These are phyloP conservation scores for Aspergillus transmontanensis DNA, from an alignment of 2,329 filamentous ascomycete genomes.

Conservation along the genomic window DNA sequence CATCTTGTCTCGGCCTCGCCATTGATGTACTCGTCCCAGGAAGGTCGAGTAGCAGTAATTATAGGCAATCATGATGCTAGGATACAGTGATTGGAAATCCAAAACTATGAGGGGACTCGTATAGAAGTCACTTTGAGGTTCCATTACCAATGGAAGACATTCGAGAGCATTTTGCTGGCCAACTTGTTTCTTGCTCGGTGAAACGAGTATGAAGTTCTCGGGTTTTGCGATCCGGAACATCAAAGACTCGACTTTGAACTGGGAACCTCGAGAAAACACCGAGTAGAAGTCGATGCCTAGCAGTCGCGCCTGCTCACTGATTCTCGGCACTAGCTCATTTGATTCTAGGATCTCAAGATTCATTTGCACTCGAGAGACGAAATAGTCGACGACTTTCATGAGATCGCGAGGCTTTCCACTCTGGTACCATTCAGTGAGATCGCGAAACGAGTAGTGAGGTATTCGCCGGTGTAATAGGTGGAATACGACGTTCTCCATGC, in stretches of 20 bases:
- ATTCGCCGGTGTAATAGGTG: conserved; percentile 85
- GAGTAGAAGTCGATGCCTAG: conserved; percentile 96
- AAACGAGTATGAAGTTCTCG: conserved; percentile 88
- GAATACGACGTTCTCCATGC: conserved; percentile 93
- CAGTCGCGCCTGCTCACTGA: conserved; percentile 89
- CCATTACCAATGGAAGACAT: conserved; percentile 94
- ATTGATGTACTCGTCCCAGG: conserved; percentile 78
- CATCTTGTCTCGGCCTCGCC: conserved; percentile 93
- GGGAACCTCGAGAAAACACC: conserved; percentile 89
- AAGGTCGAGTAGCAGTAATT: conserved; percentile 99
- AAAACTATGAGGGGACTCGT: conserved; percentile 84
- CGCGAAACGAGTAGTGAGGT: conserved; percentile 80
- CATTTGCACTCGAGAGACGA: conserved; percentile 72
- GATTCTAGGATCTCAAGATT: conserved; percentile 89
- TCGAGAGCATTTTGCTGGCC: conserved; percentile 92
- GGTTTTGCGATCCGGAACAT: conserved; percentile 99
- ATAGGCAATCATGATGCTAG: conserved; percentile 98
- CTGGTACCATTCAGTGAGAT: conserved; percentile 80
- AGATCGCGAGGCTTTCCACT: conserved; percentile 70
- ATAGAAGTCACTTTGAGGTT: conserved; percentile 94
- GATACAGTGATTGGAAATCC: conserved; percentile 95
- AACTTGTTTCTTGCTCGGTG: conserved; percentile 87
- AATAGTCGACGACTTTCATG: conserved; percentile 76
- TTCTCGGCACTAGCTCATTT: conserved; percentile 85
- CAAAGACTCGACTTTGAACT: conserved; percentile 97